Conservation (phyloP, 306 rosid genomes). For the Nissolia schottii region DNA sequence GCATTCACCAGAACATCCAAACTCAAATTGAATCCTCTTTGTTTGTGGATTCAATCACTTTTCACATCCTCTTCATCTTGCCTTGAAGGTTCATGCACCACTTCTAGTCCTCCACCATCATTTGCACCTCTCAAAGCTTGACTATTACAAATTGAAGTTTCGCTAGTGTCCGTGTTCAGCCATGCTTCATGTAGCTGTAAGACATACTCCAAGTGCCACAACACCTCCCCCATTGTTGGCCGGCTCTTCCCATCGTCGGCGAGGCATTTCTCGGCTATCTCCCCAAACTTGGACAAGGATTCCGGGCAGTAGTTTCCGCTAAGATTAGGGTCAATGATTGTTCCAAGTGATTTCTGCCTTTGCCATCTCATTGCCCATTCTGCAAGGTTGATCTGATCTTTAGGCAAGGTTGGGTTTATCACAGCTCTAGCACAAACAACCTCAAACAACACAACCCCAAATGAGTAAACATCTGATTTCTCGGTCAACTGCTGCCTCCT, state of each 20-base stretch:
- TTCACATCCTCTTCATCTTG: slow-evolving; percentile 28
- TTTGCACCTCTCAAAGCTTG: slow-evolving; percentile 29
- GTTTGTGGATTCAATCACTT: slow-evolving; percentile 12
- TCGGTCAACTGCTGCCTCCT: slow-evolving; percentile 90
- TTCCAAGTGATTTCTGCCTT: slow-evolving; percentile 54
- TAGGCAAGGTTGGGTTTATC: slow-evolving; percentile 87
- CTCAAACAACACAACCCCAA: slow-evolving; percentile 89
- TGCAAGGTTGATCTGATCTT: slow-evolving; percentile 89
- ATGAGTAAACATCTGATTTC: slow-evolving; percentile 93
- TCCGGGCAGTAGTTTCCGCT: slow-evolving; percentile 56
- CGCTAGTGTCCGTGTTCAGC: slow-evolving; percentile 39
- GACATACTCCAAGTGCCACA: slow-evolving; percentile 90
- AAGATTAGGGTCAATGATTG: slow-evolving; percentile 62
- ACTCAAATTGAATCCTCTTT: slow-evolving; percentile 23
- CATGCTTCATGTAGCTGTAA: slow-evolving; percentile 91
- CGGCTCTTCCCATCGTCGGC: slow-evolving; percentile 88
- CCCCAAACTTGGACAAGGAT: slow-evolving; percentile 68
- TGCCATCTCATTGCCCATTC: slow-evolving; percentile 99
- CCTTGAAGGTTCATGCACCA: slow-evolving; percentile 22
- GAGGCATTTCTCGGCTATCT: slow-evolving; percentile 89
- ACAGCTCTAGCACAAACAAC: slow-evolving; percentile 90
- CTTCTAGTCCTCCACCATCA: slow-evolving; percentile 36
- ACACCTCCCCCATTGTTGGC: slow-evolving; percentile 92
- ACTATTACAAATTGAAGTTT: slow-evolving; percentile 45
- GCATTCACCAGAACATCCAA: slow-evolving; percentile 27